Conservation (phyloP, 169 alveolate species). For the Babesia gibsoni region DNA sequence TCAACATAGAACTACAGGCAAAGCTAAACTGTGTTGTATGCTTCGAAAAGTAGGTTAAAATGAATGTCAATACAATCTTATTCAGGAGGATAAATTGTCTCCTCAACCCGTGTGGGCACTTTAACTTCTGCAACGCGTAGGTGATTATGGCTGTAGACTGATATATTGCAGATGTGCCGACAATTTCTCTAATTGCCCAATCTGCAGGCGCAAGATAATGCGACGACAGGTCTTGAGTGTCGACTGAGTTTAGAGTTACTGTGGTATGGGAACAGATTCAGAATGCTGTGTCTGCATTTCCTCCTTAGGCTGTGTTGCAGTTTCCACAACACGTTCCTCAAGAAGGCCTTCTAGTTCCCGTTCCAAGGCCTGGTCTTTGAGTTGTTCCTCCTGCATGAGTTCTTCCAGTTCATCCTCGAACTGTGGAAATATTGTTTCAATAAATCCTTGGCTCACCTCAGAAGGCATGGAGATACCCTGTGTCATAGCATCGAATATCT, state of each 20-base stretch:
- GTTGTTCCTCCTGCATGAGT: conserved; percentile 22
- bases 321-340: background rate
- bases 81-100: conserved; percentile 50
- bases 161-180: conserved; percentile 43
- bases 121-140: conserved; percentile 54
- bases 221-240: conserved; percentile 20
- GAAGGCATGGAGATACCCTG: conserved; percentile 29
- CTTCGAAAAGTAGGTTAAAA: conserved; percentile 40
- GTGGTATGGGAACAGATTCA: conserved; percentile 26
- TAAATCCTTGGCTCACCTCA: conserved; percentile 16
- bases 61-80: no score
- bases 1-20: conserved; percentile 31
- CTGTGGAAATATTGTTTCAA: conserved; percentile 5
- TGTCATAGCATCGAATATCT: conserved; percentile 68
- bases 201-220: conserved; percentile 38
- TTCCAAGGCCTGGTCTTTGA: conserved; percentile 4
- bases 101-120: conserved; percentile 60
- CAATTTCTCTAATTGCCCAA: conserved; percentile 36
- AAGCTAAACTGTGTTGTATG: conserved; percentile 49
- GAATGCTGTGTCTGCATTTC: background rate
- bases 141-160: background rate
- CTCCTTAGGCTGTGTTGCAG: background rate
- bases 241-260: background rate
- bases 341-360: background rate
- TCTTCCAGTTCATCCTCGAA: conserved; percentile 63